Evolutionary conservation across 768 basidiomycete species (phyloP).

Genomic region (Tephrocybe sp.): DNA sequence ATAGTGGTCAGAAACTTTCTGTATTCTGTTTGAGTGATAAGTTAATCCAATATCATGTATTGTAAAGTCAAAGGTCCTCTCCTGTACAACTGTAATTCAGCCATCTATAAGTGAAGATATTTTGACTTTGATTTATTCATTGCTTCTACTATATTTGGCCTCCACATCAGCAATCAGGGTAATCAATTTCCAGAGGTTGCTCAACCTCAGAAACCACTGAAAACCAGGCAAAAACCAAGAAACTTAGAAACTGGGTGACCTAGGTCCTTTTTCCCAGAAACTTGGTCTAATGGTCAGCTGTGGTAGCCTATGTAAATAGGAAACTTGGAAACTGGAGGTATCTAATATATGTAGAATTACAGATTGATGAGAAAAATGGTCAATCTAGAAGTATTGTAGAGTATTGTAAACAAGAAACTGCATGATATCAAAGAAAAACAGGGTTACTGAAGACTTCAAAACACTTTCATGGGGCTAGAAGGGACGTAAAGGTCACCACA

Average conservation of each 20-base stretch:
- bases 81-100: no score
- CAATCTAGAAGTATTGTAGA: background rate
- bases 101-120: no score
- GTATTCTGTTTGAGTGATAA: no score
- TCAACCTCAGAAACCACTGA: slow-evolving; percentile 3
- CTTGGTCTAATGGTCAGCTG: background rate
- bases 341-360: background rate
- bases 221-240: slow-evolving; percentile 3
- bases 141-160: no score
- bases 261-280: background rate
- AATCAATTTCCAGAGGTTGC: slow-evolving; percentile 6
- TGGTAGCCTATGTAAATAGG: background rate
- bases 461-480: slow-evolving; percentile 13
- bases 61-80: no score
- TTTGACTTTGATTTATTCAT: no score
- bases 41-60: no score
- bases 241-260: background rate
- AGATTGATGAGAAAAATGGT: background rate
- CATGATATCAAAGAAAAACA: background rate
- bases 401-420: background rate
- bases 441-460: background rate
- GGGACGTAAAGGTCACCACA: slow-evolving; percentile 11
- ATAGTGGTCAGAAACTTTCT: no score
- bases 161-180: background rate
- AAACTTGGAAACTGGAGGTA: background rate